These are phyloP conservation scores for Cymbidium sinense DNA, from an alignment of 106 monocot genomes.

Conservation along the genomic window DNA sequence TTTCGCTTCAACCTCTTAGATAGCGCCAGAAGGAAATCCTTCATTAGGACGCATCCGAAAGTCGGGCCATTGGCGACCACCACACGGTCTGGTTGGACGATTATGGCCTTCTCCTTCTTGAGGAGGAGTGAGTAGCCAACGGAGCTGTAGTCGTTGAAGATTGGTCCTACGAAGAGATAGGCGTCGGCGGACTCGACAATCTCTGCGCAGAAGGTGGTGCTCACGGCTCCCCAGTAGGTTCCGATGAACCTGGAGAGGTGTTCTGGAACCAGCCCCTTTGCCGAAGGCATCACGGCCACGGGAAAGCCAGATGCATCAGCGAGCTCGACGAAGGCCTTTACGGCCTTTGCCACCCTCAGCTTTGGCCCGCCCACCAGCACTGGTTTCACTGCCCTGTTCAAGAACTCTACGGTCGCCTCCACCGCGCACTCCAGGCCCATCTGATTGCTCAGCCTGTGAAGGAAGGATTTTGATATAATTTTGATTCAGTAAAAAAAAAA, in stretches of 20 bases:
- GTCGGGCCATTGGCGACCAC: constrained; percentile 39
- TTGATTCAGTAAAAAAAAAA: no score
- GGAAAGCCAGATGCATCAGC: constrained; percentile 42
- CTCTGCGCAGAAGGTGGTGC: constrained; percentile 60
- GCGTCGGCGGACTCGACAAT: constrained; percentile 63
- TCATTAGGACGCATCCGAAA: constrained; percentile 53
- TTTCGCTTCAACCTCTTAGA: constrained; percentile 47
- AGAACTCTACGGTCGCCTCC: constrained; percentile 35
- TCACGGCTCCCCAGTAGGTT: constrained; percentile 73
- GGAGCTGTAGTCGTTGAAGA: constrained; percentile 81
- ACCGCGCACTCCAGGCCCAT: constrained; percentile 45
- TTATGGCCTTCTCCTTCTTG: constrained; percentile 67
- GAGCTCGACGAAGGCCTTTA: constrained; percentile 46
- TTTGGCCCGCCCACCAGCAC: constrained; percentile 52
- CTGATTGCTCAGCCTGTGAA: constrained; percentile 47
- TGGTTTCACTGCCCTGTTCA: constrained; percentile 65
- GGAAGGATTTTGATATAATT: no score
- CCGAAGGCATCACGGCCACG: constrained; percentile 50
- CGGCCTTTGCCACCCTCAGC: constrained; percentile 45
- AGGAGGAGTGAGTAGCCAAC: constrained; percentile 69
- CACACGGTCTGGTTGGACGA: constrained; percentile 51
- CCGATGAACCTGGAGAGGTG: constrained; percentile 45
- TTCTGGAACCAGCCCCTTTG: constrained; percentile 57
- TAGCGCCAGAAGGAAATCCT: constrained; percentile 40
- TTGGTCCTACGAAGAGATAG: constrained; percentile 63